Evolutionary conservation across 148 eudicot species (phyloP), one percentile per base, ranked within the genome.

Genomic region (Gaultheria prostrata): DNA sequence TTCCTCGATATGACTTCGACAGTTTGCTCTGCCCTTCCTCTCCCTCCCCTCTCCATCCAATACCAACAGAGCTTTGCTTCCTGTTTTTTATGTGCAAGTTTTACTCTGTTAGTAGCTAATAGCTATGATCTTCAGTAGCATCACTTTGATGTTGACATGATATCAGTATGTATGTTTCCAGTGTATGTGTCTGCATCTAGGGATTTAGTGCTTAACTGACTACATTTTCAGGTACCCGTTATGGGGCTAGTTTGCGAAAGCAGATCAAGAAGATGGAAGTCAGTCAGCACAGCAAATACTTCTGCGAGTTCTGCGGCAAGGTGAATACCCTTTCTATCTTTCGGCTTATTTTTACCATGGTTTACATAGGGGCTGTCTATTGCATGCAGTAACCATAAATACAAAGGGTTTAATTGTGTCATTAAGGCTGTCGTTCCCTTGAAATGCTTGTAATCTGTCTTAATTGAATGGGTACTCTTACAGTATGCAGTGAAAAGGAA

Each of bases 261-360:
- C 97, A 93, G 89, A 92, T 95, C 50, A 95, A 95, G 93, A 95
- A 95, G 94, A 95, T 95, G 98, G 98, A 95, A 77, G 97, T 95
- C 26, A 91, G 94, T 39, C 98, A 95, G 86, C 98, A 95, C 92
- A 93, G 95, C 94, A 95, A 95, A 84, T 95, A 92, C 89, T 93
- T 95, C 88, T 95, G 98, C 69, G 98, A 95, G 91, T 95, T 95
- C 87, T 95, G 98, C 53, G 98, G 98, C 53, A 95, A 95, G 98
- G 98, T 93, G 77, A 51, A 53, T n/a, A 26, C 21, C 28, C 54
- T 17, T 3, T 50, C 48, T 17, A 7, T 33, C 70, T 39, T 24
- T 11, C 43, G 8, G 14, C 53, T 14, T n/a, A 2, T 74, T 54
- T 20, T 54, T 15, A 13, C 1, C 43, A 21, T 35, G 12, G 77